Conservation (phyloP, 106 monocot species). For the Dioscorea dumetorum region DNA sequence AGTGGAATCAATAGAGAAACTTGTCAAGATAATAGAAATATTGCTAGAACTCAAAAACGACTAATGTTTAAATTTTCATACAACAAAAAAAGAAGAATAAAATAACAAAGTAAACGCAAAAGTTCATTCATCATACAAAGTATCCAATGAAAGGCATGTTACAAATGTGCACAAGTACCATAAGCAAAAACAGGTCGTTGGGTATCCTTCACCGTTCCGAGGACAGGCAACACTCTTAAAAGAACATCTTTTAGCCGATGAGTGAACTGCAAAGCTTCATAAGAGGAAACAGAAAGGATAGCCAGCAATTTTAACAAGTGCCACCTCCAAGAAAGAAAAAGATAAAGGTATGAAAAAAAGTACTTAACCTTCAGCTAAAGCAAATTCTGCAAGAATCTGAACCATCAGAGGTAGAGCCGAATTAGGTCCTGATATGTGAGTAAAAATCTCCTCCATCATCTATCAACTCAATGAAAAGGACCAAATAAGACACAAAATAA, state of each 20-base stretch:
- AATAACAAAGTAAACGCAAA: too few species aligned
- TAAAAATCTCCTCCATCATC: slow-evolving; percentile 99
- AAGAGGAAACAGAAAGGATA: slow-evolving; percentile 12
- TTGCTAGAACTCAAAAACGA: neutral
- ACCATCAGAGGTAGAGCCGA: slow-evolving; percentile 80
- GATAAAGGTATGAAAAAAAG: neutral
- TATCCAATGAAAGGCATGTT: too few species aligned
- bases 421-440: slow-evolving; percentile 79
- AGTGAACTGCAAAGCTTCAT: slow-evolving; percentile 84
- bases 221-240: slow-evolving; percentile 72
- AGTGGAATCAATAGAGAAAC: slow-evolving; percentile 1
- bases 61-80: neutral
- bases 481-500: neutral
- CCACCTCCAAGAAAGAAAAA: neutral
- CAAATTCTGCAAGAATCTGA: slow-evolving; percentile 96
- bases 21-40: neutral
- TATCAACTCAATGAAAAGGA: slow-evolving; percentile 8
- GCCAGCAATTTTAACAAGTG: slow-evolving; percentile 4
- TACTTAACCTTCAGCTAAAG: slow-evolving; percentile 65
- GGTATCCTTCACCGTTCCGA: slow-evolving; percentile 72
- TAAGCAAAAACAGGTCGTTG: slow-evolving; percentile 87
- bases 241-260: slow-evolving; percentile 83
- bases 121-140: too few species aligned
- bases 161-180: slow-evolving; percentile 32
- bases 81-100: neutral